A percentile compares a stretch with the other conserved stretches of the same genome.
Conservation (phyloP, 768 basidiomycete genomes). For the Pulveroboletus ravenelii region DNA sequence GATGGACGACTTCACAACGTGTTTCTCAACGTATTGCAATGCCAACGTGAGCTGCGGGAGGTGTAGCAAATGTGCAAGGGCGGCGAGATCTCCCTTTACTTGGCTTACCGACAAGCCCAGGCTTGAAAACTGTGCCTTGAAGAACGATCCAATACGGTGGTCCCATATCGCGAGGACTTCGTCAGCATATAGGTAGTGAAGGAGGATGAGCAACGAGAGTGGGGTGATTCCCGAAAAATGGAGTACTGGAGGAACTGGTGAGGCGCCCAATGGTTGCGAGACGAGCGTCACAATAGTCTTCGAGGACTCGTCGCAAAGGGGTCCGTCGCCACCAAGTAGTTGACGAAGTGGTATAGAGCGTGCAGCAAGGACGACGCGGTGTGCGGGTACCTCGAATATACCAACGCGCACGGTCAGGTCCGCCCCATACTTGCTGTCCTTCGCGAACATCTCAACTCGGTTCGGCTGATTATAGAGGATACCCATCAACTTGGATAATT, state of each 20-base stretch:
- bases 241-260: slow-evolving; percentile 3
- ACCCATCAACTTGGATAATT: slow-evolving; percentile 24
- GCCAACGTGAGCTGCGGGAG: slow-evolving; percentile 51
- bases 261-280: neutral
- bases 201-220: slow-evolving; percentile 65
- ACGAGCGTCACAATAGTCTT: slow-evolving; percentile 29
- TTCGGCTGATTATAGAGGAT: slow-evolving; percentile 4
- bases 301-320: slow-evolving; percentile 26
- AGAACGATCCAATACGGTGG: slow-evolving; percentile 47
- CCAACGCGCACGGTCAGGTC: slow-evolving; percentile 54
- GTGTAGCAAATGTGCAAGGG: slow-evolving; percentile 53
- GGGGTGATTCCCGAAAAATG: slow-evolving; percentile 54
- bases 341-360: slow-evolving; percentile 46
- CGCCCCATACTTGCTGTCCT: slow-evolving; percentile 46
- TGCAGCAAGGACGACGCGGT: slow-evolving; percentile 60
- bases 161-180: slow-evolving; percentile 83
- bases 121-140: slow-evolving; percentile 37
- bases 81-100: slow-evolving; percentile 61
- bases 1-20: slow-evolving; percentile 45
- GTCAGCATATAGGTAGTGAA: slow-evolving; percentile 89
- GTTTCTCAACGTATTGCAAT: slow-evolving; percentile 60
- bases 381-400: slow-evolving; percentile 51
- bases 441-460: neutral
- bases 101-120: slow-evolving; percentile 40
- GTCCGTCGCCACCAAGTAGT: slow-evolving; percentile 35